Evolutionary conservation across 768 basidiomycete genomes (phyloP).

Genomic region (Amanita jacksonii): DNA sequence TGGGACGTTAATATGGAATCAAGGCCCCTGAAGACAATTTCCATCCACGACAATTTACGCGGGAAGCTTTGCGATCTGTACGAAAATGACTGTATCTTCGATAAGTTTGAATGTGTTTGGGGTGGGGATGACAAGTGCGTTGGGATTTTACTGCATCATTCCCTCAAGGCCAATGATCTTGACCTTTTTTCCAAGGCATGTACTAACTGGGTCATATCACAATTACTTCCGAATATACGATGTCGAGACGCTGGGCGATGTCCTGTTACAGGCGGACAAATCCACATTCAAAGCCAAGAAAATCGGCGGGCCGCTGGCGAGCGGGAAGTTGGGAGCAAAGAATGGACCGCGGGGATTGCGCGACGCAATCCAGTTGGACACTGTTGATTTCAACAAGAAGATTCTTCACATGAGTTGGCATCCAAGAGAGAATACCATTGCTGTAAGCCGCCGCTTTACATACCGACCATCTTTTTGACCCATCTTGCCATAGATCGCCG

Average conservation of each 20-base stretch:
- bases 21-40: conserved; percentile 92
- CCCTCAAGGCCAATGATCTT: conserved; percentile 6
- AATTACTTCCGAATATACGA: conserved; percentile 99
- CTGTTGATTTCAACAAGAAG: conserved; percentile 94
- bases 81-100: conserved; percentile 99
- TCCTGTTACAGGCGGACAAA: conserved; percentile 96
- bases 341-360: conserved; percentile 71
- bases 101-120: conserved; percentile 99
- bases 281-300: conserved; percentile 99
- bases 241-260: conserved; percentile 75
- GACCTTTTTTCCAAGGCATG: conserved; percentile 61
- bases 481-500: conserved; percentile 61
- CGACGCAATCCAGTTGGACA: conserved; percentile 81
- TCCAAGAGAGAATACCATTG: conserved; percentile 96
- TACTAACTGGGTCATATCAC: conserved; percentile 98
- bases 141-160: conserved; percentile 7
- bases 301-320: conserved; percentile 79
- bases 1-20: conserved; percentile 99
- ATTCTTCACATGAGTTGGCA: conserved; percentile 96
- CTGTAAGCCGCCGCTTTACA: conserved; percentile 42
- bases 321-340: conserved; percentile 58
- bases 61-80: conserved; percentile 98
- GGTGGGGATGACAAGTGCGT: conserved; percentile 92
- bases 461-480: background rate
- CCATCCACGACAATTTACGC: conserved; percentile 95